Percentiles rank a stretch among this genome's conserved stretches.
Conservation (phyloP, 2,329 filamentous ascomycete species). For the Chaetomium strumarium region DNA sequence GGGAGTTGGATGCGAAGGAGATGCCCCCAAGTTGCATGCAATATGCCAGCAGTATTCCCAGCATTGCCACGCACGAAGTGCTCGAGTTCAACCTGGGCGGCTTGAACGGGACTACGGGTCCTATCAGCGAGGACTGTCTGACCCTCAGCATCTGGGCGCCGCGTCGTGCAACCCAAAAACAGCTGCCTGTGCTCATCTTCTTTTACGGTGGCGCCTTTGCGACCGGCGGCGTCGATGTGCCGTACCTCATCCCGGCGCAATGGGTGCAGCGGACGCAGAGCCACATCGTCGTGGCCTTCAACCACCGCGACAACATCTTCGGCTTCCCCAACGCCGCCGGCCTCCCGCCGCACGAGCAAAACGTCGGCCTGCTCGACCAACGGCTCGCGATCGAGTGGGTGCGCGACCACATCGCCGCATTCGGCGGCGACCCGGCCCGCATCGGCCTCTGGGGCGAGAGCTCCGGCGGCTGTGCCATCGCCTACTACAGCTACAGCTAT, state of each 20-base stretch:
- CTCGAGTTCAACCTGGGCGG: slow-evolving; percentile 25
- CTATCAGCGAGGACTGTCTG: slow-evolving; percentile 24
- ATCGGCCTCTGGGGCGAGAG: slow-evolving; percentile 45
- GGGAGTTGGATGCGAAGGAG: slow-evolving; percentile 16
- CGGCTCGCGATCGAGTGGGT: slow-evolving; percentile 48
- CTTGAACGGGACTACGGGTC: slow-evolving; percentile 17
- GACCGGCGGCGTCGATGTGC: slow-evolving; percentile 26
- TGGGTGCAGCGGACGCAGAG: slow-evolving; percentile 28
- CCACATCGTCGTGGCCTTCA: slow-evolving; percentile 30
- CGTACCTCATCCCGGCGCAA: slow-evolving; percentile 25
- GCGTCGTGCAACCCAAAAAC: not conserved
- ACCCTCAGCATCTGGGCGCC: slow-evolving; percentile 25
- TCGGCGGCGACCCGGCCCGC: slow-evolving; percentile 43
- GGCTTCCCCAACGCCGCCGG: slow-evolving; percentile 29
- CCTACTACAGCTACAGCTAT: slow-evolving; percentile 39
- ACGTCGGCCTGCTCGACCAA: slow-evolving; percentile 49
- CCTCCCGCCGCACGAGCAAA: slow-evolving; percentile 28
- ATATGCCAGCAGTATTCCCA: slow-evolving; percentile 11
- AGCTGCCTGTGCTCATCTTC: slow-evolving; percentile 24
- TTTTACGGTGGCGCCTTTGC: slow-evolving; percentile 28
- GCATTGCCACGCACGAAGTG: slow-evolving; percentile 18
- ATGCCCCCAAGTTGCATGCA: slow-evolving; percentile 24
- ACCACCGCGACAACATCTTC: slow-evolving; percentile 30
- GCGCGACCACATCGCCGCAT: slow-evolving; percentile 42
- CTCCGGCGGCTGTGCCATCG: slow-evolving; percentile 36